Percentiles rank a stretch among this genome's conserved stretches.
These are phyloP conservation scores for Nemania diffusa DNA, from an alignment of 2,329 filamentous ascomycete genomes.

Conservation along the genomic window DNA sequence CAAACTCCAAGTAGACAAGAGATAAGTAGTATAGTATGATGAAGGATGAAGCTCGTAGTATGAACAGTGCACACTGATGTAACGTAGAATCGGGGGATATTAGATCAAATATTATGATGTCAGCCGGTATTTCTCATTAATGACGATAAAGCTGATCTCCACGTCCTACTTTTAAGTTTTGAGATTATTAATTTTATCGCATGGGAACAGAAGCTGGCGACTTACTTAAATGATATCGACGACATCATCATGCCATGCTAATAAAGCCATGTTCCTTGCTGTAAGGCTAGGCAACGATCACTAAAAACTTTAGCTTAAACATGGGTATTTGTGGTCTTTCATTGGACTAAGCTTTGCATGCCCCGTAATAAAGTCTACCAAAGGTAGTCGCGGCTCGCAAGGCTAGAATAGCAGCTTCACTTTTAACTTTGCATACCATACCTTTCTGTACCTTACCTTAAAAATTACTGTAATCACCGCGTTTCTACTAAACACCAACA, in stretches of 20 bases:
- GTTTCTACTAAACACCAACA: too few relatives aligned
- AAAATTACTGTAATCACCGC: too few relatives aligned
- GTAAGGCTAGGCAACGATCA: constrained; percentile 35
- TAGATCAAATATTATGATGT: neutral
- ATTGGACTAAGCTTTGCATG: constrained; percentile 13
- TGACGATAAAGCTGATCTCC: neutral
- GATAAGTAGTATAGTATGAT: neutral
- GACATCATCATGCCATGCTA: constrained; percentile 45
- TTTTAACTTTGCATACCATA: neutral
- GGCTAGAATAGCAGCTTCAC: constrained; percentile 12
- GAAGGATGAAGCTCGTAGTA: neutral
- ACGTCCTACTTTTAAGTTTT: neutral
- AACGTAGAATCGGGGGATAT: neutral
- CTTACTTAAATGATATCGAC: too few relatives aligned
- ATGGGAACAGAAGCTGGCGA: constrained; percentile 11
- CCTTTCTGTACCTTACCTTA: too few relatives aligned
- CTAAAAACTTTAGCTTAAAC: constrained; percentile 15
- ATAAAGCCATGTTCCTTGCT: constrained; percentile 10
- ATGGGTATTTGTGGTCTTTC: neutral
- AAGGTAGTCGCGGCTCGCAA: neutral
- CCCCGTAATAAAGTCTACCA: constrained; percentile 31
- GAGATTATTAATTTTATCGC: neutral
- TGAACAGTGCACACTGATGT: neutral
- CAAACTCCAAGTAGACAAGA: constrained; percentile 22
- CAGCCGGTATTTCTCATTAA: neutral